Evolutionary conservation across 768 basidiomycete genomes (phyloP).

Genomic region (Pleurotus djamor): DNA sequence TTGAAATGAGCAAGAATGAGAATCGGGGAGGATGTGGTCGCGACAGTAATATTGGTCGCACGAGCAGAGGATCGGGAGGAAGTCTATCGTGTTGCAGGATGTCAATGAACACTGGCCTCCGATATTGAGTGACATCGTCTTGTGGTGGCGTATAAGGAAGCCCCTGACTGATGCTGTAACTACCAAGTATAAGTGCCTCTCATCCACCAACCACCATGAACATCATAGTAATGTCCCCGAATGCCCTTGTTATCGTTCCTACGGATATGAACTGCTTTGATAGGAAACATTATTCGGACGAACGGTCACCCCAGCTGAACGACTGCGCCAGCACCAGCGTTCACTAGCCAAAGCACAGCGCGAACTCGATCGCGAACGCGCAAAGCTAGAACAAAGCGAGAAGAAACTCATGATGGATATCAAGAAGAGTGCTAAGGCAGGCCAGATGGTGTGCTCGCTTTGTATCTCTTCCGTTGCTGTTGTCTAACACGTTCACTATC

Average conservation of each 20-base stretch:
- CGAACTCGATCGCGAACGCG: slow-evolving; percentile 94
- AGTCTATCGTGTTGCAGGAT: slow-evolving; percentile 64
- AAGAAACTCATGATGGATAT: slow-evolving; percentile 96
- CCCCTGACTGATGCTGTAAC: not conserved
- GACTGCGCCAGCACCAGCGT: slow-evolving; percentile 95
- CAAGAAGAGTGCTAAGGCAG: slow-evolving; percentile 93
- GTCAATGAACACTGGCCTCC: slow-evolving; percentile 65
- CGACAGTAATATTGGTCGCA: slow-evolving; percentile 64
- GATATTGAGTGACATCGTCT: slow-evolving; percentile 30
- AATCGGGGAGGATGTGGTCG: slow-evolving; percentile 55
- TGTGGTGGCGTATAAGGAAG: slow-evolving; percentile 18
- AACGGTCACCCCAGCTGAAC: slow-evolving; percentile 93
- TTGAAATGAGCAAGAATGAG: slow-evolving; percentile 50
- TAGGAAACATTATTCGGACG: slow-evolving; percentile 96
- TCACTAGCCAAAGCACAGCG: slow-evolving; percentile 96
- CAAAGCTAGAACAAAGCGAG: slow-evolving; percentile 93
- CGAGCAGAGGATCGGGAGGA: slow-evolving; percentile 71
- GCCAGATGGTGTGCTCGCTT: slow-evolving; percentile 74
- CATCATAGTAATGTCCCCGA: slow-evolving; percentile 57
- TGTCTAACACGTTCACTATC: slow-evolving; percentile 8
- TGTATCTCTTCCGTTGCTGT: slow-evolving; percentile 4
- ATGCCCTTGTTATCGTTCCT: not conserved
- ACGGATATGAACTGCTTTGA: slow-evolving; percentile 7
- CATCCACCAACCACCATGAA: slow-evolving; percentile 52
- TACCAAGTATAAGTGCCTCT: no score